Conservation (phyloP, 768 basidiomycete species). For the Panellus pusillus region DNA sequence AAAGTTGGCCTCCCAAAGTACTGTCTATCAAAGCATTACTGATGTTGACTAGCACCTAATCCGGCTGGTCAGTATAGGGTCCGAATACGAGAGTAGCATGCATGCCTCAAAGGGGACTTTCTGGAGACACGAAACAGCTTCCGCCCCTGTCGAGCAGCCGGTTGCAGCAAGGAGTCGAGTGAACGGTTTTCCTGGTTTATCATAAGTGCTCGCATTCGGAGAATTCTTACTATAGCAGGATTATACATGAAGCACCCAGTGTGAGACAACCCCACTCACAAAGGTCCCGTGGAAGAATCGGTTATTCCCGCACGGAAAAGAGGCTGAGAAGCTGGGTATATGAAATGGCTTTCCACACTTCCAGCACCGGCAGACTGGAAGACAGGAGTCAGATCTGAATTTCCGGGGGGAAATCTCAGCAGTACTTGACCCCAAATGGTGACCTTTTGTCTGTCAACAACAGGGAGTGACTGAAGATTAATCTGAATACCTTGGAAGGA, state of each 20-base stretch:
- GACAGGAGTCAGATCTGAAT: no score
- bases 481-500: slow-evolving; percentile 53
- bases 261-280: slow-evolving; percentile 35
- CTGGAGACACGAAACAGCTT: no score
- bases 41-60: slow-evolving; percentile 47
- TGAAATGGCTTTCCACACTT: no score
- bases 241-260: neutral
- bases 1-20: slow-evolving; percentile 53
- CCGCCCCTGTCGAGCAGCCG: slow-evolving; percentile 40
- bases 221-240: slow-evolving; percentile 47
- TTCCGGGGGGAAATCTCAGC: no score
- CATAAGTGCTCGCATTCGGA: slow-evolving; percentile 43
- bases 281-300: no score
- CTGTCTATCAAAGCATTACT: slow-evolving; percentile 45
- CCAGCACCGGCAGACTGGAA: no score
- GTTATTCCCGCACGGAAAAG: no score
- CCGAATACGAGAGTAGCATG: neutral
- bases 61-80: neutral
- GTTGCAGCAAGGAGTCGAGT: slow-evolving; percentile 43
- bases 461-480: neutral
- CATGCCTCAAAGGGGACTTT: slow-evolving; percentile 44
- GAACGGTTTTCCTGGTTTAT: no score
- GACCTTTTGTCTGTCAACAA: slow-evolving; percentile 31
- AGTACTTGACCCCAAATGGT: slow-evolving; percentile 63
- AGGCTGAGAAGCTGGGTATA: no score